Evolutionary conservation across 345 rosid genomes (phyloP).

Genomic region (Ceriops zippeliana): DNA sequence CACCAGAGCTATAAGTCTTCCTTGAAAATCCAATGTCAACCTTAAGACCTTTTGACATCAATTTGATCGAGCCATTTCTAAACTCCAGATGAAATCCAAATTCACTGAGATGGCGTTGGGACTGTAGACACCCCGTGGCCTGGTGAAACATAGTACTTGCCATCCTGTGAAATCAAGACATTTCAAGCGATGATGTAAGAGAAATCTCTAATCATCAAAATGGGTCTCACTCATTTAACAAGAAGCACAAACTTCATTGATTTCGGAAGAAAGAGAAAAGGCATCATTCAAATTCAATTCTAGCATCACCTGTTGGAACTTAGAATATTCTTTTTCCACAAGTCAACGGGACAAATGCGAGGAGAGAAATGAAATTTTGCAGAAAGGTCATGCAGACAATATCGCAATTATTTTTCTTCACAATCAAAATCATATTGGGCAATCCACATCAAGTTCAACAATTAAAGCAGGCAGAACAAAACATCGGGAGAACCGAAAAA

Average conservation of each 20-base stretch:
- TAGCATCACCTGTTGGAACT: conserved; percentile 2
- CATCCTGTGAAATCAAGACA: conserved; percentile 51
- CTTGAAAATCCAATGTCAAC: conserved; percentile 27
- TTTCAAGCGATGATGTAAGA: not conserved
- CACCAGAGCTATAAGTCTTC: conserved; percentile 20
- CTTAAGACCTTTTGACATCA: conserved; percentile 30
- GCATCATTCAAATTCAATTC: not conserved
- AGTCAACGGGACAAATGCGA: not conserved
- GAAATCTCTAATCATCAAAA: not conserved
- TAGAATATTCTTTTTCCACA: conserved; percentile 3
- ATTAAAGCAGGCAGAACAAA: conserved; percentile 2
- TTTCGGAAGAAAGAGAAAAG: conserved; percentile 4
- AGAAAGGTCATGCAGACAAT: not conserved
- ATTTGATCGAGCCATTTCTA: conserved; percentile 31
- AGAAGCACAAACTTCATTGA: not conserved
- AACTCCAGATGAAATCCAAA: conserved; percentile 32
- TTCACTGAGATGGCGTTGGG: conserved; percentile 30
- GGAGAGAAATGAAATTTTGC: not conserved
- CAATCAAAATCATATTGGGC: not conserved
- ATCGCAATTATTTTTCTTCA: not conserved
- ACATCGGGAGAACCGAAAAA: not conserved
- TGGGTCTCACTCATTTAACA: not conserved
- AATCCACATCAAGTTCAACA: not conserved
- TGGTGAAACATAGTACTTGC: conserved; percentile 54
- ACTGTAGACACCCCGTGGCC: conserved; percentile 36